Evolutionary conservation across 2,329 filamentous ascomycete species (phyloP).

Genomic region (Pseudogymnoascus sp.): DNA sequence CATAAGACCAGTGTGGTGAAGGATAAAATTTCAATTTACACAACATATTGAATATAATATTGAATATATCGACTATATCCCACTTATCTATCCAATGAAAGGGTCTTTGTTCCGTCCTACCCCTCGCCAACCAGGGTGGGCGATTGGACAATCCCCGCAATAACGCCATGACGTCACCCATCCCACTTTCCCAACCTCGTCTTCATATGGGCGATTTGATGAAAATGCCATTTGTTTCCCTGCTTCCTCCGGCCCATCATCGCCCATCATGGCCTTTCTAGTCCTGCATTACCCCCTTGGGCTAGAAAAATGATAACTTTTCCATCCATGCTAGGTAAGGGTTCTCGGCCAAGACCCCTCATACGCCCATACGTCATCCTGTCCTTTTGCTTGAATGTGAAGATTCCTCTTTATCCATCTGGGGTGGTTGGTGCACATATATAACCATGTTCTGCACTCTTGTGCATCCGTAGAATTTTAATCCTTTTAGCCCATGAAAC

Average conservation of each 20-base stretch:
- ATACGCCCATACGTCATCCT: background rate
- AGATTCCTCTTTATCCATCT: background rate
- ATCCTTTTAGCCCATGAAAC: background rate
- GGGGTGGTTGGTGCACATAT: slow-evolving; percentile 2
- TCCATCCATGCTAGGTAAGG: background rate
- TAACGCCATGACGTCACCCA: background rate
- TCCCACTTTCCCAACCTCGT: slow-evolving; percentile 6
- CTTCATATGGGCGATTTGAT: background rate
- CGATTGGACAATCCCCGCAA: background rate
- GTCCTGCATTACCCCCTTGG: background rate
- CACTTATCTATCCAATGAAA: background rate
- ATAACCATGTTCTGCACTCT: background rate
- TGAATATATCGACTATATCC: background rate
- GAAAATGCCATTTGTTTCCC: background rate
- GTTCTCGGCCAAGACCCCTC: background rate
- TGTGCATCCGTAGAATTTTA: background rate
- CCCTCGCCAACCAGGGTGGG: background rate
- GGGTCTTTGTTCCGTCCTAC: background rate
- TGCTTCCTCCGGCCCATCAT: background rate
- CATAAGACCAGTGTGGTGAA: background rate
- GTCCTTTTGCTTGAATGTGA: background rate
- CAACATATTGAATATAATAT: background rate
- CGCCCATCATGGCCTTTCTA: background rate
- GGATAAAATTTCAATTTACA: background rate
- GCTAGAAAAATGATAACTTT: background rate